Percentiles rank a stretch among this genome's conserved stretches.
Conservation (phyloP, 371 early-diverging fungal species). For the Blyttiomyces sp. region DNA sequence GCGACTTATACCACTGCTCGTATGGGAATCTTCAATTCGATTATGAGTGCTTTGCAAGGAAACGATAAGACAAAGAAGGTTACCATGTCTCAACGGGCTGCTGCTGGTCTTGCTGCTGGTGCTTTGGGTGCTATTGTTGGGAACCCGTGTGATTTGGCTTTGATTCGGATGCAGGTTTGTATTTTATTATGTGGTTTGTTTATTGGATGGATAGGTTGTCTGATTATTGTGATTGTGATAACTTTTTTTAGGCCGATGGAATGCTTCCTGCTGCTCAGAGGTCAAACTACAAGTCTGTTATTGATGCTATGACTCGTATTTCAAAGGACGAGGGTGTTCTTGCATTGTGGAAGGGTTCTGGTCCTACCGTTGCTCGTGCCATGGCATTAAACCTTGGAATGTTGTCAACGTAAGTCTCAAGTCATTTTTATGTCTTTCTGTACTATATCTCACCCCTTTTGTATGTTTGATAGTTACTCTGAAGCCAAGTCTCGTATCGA, state of each 20-base stretch:
- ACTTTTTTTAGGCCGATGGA: conserved; percentile 38
- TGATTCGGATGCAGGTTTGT: conserved; percentile 37
- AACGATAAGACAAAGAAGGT: conserved; percentile 20
- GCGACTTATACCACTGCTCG: conserved; percentile 46
- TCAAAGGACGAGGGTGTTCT: conserved; percentile 38
- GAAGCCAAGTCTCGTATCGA: conserved; percentile 39
- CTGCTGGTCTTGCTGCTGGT: conserved; percentile 39
- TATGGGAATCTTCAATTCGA: conserved; percentile 43
- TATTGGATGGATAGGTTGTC: conserved; percentile 1
- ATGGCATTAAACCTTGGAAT: conserved; percentile 50
- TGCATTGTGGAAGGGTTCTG: conserved; percentile 38
- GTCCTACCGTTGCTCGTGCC: conserved; percentile 43
- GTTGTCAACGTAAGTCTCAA: conserved; percentile 32
- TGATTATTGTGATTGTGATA: too few species aligned
- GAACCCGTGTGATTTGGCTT: conserved; percentile 35
- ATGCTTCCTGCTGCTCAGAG: conserved; percentile 31
- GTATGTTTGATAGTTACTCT: conserved; percentile 18
- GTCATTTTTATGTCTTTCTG: background rate
- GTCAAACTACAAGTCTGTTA: conserved; percentile 33
- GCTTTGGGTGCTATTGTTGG: conserved; percentile 42
- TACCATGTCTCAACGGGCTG: conserved; percentile 32
- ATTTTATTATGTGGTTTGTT: background rate
- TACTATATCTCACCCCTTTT: background rate
- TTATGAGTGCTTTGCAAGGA: conserved; percentile 23
- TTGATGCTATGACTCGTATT: conserved; percentile 37